Evolutionary conservation across 495 filamentous ascomycete genomes (phyloP).

Genomic region (Alectoria sarmentosa): DNA sequence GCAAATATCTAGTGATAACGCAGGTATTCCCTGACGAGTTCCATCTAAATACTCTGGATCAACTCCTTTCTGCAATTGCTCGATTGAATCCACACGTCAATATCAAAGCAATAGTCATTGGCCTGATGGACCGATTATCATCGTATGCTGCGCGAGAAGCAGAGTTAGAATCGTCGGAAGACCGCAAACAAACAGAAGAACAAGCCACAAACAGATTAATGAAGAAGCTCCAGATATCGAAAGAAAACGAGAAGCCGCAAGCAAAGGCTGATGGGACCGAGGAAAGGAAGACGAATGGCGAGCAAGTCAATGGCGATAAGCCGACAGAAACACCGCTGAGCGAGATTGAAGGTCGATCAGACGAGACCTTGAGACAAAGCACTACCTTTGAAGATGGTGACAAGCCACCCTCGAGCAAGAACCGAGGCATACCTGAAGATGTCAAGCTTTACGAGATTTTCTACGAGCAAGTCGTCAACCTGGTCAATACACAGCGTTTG

Average conservation of each 20-base stretch:
- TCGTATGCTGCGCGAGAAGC: conserved; percentile 85
- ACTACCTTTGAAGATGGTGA: conserved; percentile 24
- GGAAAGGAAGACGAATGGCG: conserved; percentile 20
- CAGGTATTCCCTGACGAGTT: conserved; percentile 99
- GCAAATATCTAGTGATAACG: conserved; percentile 64
- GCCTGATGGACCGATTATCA: conserved; percentile 91
- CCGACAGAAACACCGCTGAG: conserved; percentile 24
- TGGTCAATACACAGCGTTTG: conserved; percentile 83
- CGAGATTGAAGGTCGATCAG: conserved; percentile 27
- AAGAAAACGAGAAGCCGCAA: conserved; percentile 44
- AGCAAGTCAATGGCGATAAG: conserved; percentile 42
- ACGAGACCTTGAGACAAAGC: conserved; percentile 27
- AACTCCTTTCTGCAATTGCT: conserved; percentile 85
- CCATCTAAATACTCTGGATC: conserved; percentile 91
- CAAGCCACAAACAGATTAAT: conserved; percentile 71
- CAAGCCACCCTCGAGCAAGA: conserved; percentile 41
- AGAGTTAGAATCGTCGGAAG: conserved; percentile 65
- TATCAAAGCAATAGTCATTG: conserved; percentile 96
- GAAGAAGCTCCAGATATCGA: conserved; percentile 67
- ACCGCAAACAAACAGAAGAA: conserved; percentile 69
- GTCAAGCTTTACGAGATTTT: conserved; percentile 96
- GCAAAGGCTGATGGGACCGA: conserved; percentile 26
- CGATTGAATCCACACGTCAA: conserved; percentile 92
- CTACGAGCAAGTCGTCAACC: conserved; percentile 88
- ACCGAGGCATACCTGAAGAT: conserved; percentile 67